These are phyloP conservation scores for Trametes coccinea DNA, from an alignment of 768 basidiomycete species.

Conservation along the genomic window DNA sequence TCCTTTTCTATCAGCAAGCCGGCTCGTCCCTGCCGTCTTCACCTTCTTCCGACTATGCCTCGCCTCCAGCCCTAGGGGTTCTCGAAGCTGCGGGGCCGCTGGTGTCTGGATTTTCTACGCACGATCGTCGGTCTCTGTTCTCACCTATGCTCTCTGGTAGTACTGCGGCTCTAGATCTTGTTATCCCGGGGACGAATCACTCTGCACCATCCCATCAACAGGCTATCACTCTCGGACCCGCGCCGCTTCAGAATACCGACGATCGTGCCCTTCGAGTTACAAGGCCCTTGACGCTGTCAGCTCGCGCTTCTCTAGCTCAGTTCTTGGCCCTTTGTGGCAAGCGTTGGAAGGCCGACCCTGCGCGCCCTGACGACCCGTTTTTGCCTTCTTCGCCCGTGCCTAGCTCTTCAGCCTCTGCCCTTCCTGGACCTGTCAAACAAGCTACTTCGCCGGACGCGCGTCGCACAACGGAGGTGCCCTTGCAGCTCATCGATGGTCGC, in stretches of 20 bases:
- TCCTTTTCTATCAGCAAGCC: background rate
- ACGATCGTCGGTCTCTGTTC: background rate
- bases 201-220: background rate
- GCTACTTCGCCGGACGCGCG: background rate
- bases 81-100: background rate
- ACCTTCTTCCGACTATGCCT: background rate
- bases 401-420: background rate
- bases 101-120: background rate
- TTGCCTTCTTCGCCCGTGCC: background rate
- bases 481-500: constrained; percentile 23
- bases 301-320: constrained; percentile 15
- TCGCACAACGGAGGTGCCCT: constrained; percentile 7
- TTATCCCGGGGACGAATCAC: background rate
- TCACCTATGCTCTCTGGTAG: background rate
- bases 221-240: background rate
- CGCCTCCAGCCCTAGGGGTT: background rate
- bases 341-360: background rate
- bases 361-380: background rate
- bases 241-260: background rate
- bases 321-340: constrained; percentile 22
- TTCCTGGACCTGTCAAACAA: background rate
- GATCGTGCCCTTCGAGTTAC: background rate
- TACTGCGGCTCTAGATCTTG: background rate
- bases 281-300: background rate
- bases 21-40: background rate